Base-by-base conservation (phyloP, 2,329 filamentous ascomycete species). In the Monilinia polystroma region DNA sequence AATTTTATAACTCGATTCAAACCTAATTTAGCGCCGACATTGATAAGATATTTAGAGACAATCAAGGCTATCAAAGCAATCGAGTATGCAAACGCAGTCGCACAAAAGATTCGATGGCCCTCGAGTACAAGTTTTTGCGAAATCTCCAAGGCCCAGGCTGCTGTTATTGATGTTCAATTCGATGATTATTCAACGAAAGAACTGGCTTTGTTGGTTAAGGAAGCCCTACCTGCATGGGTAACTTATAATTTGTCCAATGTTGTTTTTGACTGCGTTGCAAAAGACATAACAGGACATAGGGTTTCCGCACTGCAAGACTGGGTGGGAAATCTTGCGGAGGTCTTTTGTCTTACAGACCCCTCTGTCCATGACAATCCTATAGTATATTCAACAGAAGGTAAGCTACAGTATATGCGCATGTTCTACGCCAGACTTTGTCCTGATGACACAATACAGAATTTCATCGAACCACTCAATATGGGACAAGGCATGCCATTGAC, bases 311-410 rank as follows among this genome's bases (percentile, higher is more conserved):
- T 91, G 29, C 81, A 84, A 38, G 86, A 90, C 54, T 83, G 89
- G n/a, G 89, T 88, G 0, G 88, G 92, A 74, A 89, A 88, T 0
- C 76, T 92, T 67, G 90, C 88, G 0, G 90, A 92, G 74, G 88
- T 91, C 0, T 92, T 92, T 71, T 92, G 89, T 74, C 76, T 93
- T 64, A 90, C 88, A 0, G 90, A 92, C 74, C 89, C 90, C 10
- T 89, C 87, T 1, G 79, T 87, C 67, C 80, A 83, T 4, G 90
- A 91, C 68, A 91, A 92, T 73, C 90, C 89, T 0, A 90, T 92
- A 65, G 85, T 92, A 4, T 91, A 91, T 75, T 88, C 88, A 11
- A 91, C 88, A 11, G 87, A 91, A 81, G 87, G 87, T 89, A 74
- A 70, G 71, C 43, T 32, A 18, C 6, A 51, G n/a, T 51, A 4